phyloP scores from a whole-genome alignment of 768 basidiomycete genomes.

The Pisolithus orientalis region DNA sequence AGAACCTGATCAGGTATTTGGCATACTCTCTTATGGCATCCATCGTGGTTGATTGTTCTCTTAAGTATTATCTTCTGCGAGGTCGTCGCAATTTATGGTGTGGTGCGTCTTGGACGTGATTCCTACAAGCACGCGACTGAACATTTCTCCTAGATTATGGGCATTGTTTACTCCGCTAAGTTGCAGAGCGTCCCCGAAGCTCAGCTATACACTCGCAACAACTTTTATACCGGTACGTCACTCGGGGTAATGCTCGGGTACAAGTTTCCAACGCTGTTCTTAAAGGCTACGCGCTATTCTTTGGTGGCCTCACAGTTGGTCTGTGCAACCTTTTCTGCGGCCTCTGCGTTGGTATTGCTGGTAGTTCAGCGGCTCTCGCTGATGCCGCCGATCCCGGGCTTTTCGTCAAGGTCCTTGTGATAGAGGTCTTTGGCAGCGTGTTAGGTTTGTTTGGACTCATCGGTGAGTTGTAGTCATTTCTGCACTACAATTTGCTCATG shows the following conservation, averaged over 20 bases:
- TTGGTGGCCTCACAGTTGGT: slow-evolving; percentile 94
- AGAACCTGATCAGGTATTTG: slow-evolving; percentile 90
- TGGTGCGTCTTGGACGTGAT: slow-evolving; percentile 44
- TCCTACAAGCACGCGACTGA: not conserved
- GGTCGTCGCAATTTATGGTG: slow-evolving; percentile 98
- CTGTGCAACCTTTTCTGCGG: slow-evolving; percentile 94
- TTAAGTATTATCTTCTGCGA: slow-evolving; percentile 97
- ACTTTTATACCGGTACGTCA: slow-evolving; percentile 82
- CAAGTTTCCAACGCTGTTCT: not conserved
- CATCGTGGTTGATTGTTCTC: not conserved
- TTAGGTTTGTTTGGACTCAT: slow-evolving; percentile 91
- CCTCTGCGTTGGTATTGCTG: slow-evolving; percentile 89
- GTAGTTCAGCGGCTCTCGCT: slow-evolving; percentile 89
- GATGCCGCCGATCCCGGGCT: slow-evolving; percentile 93
- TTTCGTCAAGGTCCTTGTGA: slow-evolving; percentile 95
- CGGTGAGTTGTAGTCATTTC: slow-evolving; percentile 43
- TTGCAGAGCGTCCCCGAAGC: slow-evolving; percentile 53
- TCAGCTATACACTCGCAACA: slow-evolving; percentile 74
- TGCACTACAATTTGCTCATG: not conserved
- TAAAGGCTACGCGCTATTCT: slow-evolving; percentile 87
- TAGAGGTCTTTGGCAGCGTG: slow-evolving; percentile 91
- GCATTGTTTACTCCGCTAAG: slow-evolving; percentile 92
- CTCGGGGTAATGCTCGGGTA: not conserved
- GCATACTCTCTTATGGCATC: not conserved
- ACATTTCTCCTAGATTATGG: slow-evolving; percentile 61